phyloP scores from a whole-genome alignment of 352 stramenopile species.

The Globisporangium viniferum region DNA sequence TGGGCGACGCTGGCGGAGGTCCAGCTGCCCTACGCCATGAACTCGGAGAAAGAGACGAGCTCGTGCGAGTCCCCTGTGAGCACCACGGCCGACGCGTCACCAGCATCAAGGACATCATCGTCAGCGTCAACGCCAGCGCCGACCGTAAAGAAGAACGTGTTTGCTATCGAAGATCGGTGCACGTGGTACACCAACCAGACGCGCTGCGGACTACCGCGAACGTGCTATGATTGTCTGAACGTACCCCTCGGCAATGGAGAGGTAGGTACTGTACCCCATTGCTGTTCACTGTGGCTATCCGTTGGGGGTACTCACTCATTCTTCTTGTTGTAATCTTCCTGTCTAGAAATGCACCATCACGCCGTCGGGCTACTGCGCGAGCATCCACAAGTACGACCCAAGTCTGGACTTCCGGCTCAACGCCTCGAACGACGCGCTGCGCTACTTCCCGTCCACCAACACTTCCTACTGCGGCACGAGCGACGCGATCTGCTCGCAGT shows the following conservation, averaged over 20 bases:
- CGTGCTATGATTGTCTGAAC: conserved; percentile 43
- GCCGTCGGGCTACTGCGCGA: conserved; percentile 31
- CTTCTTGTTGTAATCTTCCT: neutral
- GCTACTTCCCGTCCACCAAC: conserved; percentile 49
- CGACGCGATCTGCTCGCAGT: conserved; percentile 27
- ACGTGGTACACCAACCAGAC: conserved; percentile 32
- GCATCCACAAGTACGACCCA: conserved; percentile 23
- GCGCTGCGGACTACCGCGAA: conserved; percentile 26
- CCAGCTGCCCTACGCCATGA: conserved; percentile 17
- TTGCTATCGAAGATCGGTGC: conserved; percentile 32
- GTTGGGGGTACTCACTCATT: neutral
- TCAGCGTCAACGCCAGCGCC: neutral
- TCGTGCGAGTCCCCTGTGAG: neutral
- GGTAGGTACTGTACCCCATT: neutral
- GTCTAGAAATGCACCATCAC: conserved; percentile 31
- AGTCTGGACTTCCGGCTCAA: conserved; percentile 26
- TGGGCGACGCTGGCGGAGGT: conserved; percentile 24
- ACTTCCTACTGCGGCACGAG: conserved; percentile 41
- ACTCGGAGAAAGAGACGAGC: conserved; percentile 15
- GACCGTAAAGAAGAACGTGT: conserved; percentile 19
- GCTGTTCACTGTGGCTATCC: neutral
- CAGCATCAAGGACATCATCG: neutral
- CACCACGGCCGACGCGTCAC: neutral
- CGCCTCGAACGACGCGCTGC: conserved; percentile 12
- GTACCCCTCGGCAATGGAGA: conserved; percentile 18